Percentiles rank a stretch among this genome's conserved stretches.
These are phyloP conservation scores for Macrocystidia cucumis DNA, from an alignment of 1,284 basidiomycete genomes.

Conservation along the genomic window DNA sequence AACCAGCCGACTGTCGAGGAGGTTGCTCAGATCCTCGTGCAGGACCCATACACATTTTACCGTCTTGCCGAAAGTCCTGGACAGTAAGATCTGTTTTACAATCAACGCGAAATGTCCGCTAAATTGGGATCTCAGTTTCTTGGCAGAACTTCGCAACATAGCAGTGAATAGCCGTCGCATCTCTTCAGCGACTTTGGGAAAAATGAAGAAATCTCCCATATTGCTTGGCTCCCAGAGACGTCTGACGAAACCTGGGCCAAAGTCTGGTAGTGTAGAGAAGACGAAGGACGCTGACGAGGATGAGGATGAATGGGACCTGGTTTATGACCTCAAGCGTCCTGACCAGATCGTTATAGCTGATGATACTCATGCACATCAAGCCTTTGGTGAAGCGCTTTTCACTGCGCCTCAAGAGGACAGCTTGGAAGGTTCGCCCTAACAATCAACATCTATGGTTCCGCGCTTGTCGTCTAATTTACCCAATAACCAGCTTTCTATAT, in stretches of 20 bases:
- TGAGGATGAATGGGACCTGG: constrained; percentile 62
- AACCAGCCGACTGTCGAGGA: constrained; percentile 86
- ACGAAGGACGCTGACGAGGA: constrained; percentile 31
- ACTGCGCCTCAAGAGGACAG: constrained; percentile 89
- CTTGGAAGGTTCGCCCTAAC: constrained; percentile 57
- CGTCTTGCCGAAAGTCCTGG: constrained; percentile 56
- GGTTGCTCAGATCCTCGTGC: constrained; percentile 55
- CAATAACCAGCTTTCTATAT: constrained; percentile 53
- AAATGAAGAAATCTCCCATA: constrained; percentile 68
- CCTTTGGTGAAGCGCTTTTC: constrained; percentile 74
- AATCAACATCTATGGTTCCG: neutral
- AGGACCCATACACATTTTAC: constrained; percentile 66
- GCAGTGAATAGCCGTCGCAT: constrained; percentile 70
- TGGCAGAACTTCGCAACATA: constrained; percentile 80
- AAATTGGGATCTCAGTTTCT: constrained; percentile 43
- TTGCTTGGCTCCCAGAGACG: constrained; percentile 65
- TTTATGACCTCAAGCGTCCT: constrained; percentile 57
- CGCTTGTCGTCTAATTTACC: neutral
- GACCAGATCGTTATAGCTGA: constrained; percentile 73
- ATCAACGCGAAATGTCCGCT: neutral
- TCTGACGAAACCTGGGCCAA: constrained; percentile 33
- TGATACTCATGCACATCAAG: constrained; percentile 67
- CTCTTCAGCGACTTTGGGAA: constrained; percentile 41
- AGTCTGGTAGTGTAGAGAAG: constrained; percentile 26
- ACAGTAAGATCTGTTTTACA: constrained; percentile 34